Evolutionary conservation across 2,329 filamentous ascomycete species (phyloP).

Genomic region (Didymella pinodella): DNA sequence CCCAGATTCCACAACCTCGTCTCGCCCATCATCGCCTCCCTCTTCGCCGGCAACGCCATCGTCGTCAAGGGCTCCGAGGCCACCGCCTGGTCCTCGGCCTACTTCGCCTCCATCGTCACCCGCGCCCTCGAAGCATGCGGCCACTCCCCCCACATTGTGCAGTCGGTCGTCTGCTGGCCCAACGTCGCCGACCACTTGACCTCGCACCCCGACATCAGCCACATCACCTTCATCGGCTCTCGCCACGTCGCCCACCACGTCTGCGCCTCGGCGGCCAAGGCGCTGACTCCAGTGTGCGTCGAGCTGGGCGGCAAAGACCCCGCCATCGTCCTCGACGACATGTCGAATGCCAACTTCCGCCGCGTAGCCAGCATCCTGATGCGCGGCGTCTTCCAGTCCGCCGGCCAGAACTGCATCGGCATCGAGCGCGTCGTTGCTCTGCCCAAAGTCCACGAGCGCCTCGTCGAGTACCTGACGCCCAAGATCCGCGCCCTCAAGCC

Average conservation of each 20-base stretch:
- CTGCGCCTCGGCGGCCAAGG: constrained; percentile 82
- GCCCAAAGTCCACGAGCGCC: constrained; percentile 75
- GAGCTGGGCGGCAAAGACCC: constrained; percentile 97
- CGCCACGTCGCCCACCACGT: constrained; percentile 86
- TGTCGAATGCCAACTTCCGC: constrained; percentile 67
- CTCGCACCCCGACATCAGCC: constrained; percentile 81
- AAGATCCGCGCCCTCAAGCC: constrained; percentile 78
- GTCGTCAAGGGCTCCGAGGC: constrained; percentile 95
- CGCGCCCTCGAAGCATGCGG: constrained; percentile 83
- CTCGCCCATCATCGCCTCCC: constrained; percentile 85
- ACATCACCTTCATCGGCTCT: constrained; percentile 96
- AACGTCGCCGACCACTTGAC: constrained; percentile 81
- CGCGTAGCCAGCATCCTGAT: constrained; percentile 84
- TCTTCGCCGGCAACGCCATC: constrained; percentile 91
- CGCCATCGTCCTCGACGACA: constrained; percentile 85
- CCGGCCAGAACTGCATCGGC: constrained; percentile 97
- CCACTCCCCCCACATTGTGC: constrained; percentile 80
- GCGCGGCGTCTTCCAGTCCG: constrained; percentile 91
- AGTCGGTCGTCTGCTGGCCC: constrained; percentile 88
- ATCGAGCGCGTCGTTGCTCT: constrained; percentile 91
- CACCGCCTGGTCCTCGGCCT: constrained; percentile 88
- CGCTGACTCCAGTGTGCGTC: constrained; percentile 85
- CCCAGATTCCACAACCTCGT: constrained; percentile 85
- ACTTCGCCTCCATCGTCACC: constrained; percentile 81
- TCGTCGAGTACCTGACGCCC: constrained; percentile 74